A percentile compares a stretch with the other conserved stretches of the same genome.
Evolutionary conservation across 2,329 filamentous ascomycete genomes (phyloP).

Genomic region (Orbilia blumenaviensis): DNA sequence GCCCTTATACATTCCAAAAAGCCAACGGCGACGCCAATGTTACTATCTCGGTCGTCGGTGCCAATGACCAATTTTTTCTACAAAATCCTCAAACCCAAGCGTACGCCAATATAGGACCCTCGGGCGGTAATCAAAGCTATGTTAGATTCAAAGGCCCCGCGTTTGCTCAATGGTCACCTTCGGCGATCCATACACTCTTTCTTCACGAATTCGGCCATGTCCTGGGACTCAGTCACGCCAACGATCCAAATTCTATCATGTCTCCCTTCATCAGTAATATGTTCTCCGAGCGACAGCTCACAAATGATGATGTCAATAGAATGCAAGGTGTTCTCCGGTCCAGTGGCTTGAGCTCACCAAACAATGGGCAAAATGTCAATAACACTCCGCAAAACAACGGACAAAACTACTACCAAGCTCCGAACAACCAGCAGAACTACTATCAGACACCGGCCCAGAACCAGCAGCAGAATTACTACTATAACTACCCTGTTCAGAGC

Average conservation of each 20-base stretch:
- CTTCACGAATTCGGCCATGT: constrained; percentile 37
- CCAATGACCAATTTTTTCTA: constrained; percentile 16
- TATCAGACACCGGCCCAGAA: neutral
- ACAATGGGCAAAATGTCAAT: neutral
- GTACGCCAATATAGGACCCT: constrained; percentile 7
- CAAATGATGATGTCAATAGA: constrained; percentile 7
- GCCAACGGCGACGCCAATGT: constrained; percentile 17
- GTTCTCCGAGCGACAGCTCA: constrained; percentile 15
- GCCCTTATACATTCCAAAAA: constrained; percentile 31
- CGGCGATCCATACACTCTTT: constrained; percentile 25
- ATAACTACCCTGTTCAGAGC: neutral
- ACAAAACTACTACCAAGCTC: neutral
- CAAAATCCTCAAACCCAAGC: constrained; percentile 17
- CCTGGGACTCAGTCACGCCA: constrained; percentile 3
- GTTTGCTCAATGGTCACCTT: neutral
- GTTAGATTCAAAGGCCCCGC: constrained; percentile 13
- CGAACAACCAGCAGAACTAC: neutral
- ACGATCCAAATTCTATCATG: constrained; percentile 13
- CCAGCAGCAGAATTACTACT: constrained; percentile 4
- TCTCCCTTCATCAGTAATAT: constrained; percentile 13
- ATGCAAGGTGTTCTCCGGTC: neutral
- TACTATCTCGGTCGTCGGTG: constrained; percentile 11
- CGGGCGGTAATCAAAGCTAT: neutral
- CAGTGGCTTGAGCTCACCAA: neutral
- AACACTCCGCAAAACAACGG: neutral